These are phyloP conservation scores for Thelonectria discophora DNA, from an alignment of 2,329 filamentous ascomycete genomes.

Conservation along the genomic window DNA sequence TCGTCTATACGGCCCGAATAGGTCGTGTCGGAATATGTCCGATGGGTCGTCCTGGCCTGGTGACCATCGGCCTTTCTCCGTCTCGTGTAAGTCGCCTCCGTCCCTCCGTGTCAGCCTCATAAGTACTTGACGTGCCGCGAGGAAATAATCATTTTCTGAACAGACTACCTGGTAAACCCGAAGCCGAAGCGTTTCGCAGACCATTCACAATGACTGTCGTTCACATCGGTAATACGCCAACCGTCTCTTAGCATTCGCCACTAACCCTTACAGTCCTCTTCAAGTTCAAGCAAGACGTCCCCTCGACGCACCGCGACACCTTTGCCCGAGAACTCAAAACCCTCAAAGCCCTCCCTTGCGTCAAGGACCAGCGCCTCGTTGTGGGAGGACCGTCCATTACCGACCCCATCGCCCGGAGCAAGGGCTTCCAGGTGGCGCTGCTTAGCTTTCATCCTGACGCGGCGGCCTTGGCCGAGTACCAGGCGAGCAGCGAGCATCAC, in stretches of 20 bases:
- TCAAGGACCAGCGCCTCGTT: constrained; percentile 57
- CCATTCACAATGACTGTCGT: constrained; percentile 45
- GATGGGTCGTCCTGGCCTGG: background rate
- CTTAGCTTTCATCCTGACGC: constrained; percentile 60
- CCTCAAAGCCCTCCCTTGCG: constrained; percentile 58
- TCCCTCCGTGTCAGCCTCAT: background rate
- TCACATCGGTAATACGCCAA: constrained; percentile 43
- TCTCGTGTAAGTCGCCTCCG: background rate
- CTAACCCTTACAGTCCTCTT: constrained; percentile 53
- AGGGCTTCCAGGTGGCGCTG: constrained; percentile 61
- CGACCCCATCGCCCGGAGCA: constrained; percentile 59
- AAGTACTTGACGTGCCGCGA: constrained; percentile 2
- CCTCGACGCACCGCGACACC: constrained; percentile 51
- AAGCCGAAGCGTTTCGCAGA: background rate
- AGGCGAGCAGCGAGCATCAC: constrained; percentile 62
- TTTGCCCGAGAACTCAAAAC: constrained; percentile 59
- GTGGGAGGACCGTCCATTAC: constrained; percentile 64
- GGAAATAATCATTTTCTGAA: background rate
- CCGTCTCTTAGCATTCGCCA: background rate
- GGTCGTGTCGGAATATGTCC: constrained; percentile 3
- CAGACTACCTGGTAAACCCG: background rate
- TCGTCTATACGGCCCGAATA: background rate
- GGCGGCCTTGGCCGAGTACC: constrained; percentile 59
- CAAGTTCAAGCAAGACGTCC: constrained; percentile 56
- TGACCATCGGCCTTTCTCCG: constrained; percentile 15